Evolutionary conservation across 73 alveolate species (phyloP).

Genomic region (Urostyla sp.): DNA sequence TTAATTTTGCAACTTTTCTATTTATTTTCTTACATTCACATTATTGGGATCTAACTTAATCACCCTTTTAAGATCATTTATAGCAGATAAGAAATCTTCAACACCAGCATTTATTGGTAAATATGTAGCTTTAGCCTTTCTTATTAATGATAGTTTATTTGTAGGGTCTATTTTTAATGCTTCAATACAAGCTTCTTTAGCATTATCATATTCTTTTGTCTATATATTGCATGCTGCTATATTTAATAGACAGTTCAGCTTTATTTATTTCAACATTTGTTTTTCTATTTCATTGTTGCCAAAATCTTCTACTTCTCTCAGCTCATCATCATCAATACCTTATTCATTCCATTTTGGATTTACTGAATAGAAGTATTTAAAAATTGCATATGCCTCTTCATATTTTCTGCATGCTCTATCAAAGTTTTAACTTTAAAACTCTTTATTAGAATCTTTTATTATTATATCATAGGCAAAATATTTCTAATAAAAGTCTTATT

Average conservation of each 20-base stretch:
- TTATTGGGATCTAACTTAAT: constrained; percentile 55
- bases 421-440: constrained; percentile 49
- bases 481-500: constrained; percentile 65
- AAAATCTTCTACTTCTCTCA: constrained; percentile 28
- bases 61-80: constrained; percentile 57
- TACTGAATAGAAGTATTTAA: constrained; percentile 60
- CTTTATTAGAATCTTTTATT: constrained; percentile 17
- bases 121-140: constrained; percentile 72
- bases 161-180: constrained; percentile 73
- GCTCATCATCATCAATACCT: constrained; percentile 60
- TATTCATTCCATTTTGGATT: constrained; percentile 70
- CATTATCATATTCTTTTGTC: constrained; percentile 56
- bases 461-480: constrained; percentile 63
- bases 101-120: constrained; percentile 77
- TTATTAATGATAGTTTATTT: constrained; percentile 71
- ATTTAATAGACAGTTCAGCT: constrained; percentile 22
- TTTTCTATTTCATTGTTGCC: constrained; percentile 30
- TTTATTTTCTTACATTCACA: constrained; percentile 18
- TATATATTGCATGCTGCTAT: constrained; percentile 70
- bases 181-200: constrained; percentile 67
- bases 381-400: constrained; percentile 75
- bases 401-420: constrained; percentile 81
- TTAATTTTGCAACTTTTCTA: constrained; percentile 1
- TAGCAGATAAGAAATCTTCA: constrained; percentile 68
- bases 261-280: constrained; percentile 5